Percentiles rank a stretch among this genome's conserved stretches.
Evolutionary conservation across 2,329 filamentous ascomycete genomes (phyloP).

Genomic region (Coleophoma eucalyptorum): DNA sequence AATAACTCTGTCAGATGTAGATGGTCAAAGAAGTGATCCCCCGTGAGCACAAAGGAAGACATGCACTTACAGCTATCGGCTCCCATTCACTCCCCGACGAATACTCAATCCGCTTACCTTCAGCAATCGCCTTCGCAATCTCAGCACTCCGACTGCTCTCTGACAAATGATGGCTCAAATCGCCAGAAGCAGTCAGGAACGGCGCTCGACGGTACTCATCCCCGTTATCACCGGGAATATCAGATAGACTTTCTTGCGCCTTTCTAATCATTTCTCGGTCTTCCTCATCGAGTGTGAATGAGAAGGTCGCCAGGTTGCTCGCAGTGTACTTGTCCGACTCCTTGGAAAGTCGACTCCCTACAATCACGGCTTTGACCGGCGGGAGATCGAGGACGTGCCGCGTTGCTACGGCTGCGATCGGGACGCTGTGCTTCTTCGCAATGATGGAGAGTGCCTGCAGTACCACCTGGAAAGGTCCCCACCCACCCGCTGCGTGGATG

Average conservation of each 20-base stretch:
- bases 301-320: constrained; percentile 4
- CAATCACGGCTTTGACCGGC: constrained; percentile 5
- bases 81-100: constrained; percentile 27
- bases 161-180: constrained; percentile 26
- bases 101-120: constrained; percentile 24
- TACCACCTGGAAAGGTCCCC: constrained; percentile 16
- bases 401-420: constrained; percentile 6
- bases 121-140: constrained; percentile 12
- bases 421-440: constrained; percentile 1
- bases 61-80: constrained; percentile 22
- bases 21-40: neutral
- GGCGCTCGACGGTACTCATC: constrained; percentile 29
- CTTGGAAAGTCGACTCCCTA: constrained; percentile 4
- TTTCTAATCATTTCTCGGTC: constrained; percentile 4
- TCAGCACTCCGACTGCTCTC: constrained; percentile 3
- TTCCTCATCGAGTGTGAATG: constrained; percentile 1
- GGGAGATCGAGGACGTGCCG: constrained; percentile 6
- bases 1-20: constrained; percentile 19
- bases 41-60: too few relatives aligned
- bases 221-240: constrained; percentile 29
- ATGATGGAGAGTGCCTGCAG: constrained; percentile 1
- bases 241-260: constrained; percentile 20
- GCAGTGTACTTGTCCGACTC: constrained; percentile 4
- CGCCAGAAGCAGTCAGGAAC: constrained; percentile 27
- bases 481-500: constrained; percentile 25